Percentiles rank a stretch among this genome's conserved stretches.
These are phyloP conservation scores for Ammopiptanthus mongolicus DNA, from an alignment of 306 rosid genomes.

Conservation along the genomic window DNA sequence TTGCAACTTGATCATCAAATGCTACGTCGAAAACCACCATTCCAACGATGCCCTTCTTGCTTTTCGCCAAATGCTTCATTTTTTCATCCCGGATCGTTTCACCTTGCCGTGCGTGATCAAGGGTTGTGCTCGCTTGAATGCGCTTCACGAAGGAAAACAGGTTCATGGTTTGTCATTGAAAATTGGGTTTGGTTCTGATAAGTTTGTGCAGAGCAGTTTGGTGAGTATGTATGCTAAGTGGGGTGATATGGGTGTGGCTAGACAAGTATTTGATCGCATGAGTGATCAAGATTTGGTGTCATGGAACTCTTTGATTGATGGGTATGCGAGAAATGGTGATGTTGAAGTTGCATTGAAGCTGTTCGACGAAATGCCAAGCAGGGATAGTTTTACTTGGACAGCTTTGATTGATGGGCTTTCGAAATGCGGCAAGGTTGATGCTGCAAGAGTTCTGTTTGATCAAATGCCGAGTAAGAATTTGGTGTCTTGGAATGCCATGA, in stretches of 20 bases:
- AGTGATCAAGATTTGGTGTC: slow-evolving; percentile 36
- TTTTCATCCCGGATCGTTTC: slow-evolving; percentile 35
- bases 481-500: slow-evolving; percentile 60
- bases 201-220: slow-evolving; percentile 58
- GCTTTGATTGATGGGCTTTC: slow-evolving; percentile 48
- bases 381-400: slow-evolving; percentile 49
- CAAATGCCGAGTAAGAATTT: slow-evolving; percentile 42
- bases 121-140: slow-evolving; percentile 48
- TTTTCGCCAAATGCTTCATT: slow-evolving; percentile 35
- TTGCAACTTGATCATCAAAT: slow-evolving; percentile 45
- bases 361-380: slow-evolving; percentile 46
- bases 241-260: slow-evolving; percentile 46
- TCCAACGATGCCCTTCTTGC: slow-evolving; percentile 41
- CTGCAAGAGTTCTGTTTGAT: slow-evolving; percentile 46
- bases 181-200: slow-evolving; percentile 40
- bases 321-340: slow-evolving; percentile 43
- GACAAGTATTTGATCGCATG: slow-evolving; percentile 44
- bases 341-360: slow-evolving; percentile 38
- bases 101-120: slow-evolving; percentile 46
- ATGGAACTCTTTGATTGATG: slow-evolving; percentile 53
- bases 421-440: slow-evolving; percentile 41
- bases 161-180: slow-evolving; percentile 47
- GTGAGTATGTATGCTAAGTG: slow-evolving; percentile 46
- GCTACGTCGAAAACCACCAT: slow-evolving; percentile 35
- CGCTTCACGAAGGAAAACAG: slow-evolving; percentile 48